These are phyloP conservation scores for Xylaria sp. DNA, from an alignment of 2,329 filamentous ascomycete genomes.

Conservation along the genomic window DNA sequence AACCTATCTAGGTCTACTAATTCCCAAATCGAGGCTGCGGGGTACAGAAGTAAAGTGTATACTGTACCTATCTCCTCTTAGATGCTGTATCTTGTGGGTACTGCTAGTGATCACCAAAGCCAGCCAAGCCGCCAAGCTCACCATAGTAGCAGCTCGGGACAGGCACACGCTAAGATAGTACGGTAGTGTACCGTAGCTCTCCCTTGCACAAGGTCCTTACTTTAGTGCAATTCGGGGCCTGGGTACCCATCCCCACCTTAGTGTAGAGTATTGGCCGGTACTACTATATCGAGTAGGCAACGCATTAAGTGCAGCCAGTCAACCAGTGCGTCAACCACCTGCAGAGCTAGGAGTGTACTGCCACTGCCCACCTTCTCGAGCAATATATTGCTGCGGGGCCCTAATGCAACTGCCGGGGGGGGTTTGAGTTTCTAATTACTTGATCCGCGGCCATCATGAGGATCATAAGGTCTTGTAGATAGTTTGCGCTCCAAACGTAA, in stretches of 20 bases:
- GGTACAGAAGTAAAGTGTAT: neutral
- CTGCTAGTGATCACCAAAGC: slow-evolving; percentile 8
- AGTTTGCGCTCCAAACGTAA: neutral
- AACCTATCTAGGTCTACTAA: neutral
- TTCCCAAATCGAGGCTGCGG: neutral
- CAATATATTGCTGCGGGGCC: slow-evolving; percentile 37
- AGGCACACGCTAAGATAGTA: slow-evolving; percentile 32
- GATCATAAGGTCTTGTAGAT: slow-evolving; percentile 19
- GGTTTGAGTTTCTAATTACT: slow-evolving; percentile 26
- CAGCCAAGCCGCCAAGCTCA: slow-evolving; percentile 32
- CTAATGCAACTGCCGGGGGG: slow-evolving; percentile 37
- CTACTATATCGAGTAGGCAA: slow-evolving; percentile 1
- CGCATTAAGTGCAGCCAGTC: slow-evolving; percentile 9
- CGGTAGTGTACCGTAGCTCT: slow-evolving; percentile 17
- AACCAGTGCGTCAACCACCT: neutral
- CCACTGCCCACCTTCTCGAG: slow-evolving; percentile 37
- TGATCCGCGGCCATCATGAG: slow-evolving; percentile 30
- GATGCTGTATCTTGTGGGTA: neutral
- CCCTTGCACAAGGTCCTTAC: slow-evolving; percentile 13
- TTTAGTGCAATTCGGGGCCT: slow-evolving; percentile 6
- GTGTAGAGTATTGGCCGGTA: neutral
- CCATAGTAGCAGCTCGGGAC: slow-evolving; percentile 37
- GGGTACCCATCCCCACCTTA: neutral
- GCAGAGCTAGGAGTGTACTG: slow-evolving; percentile 3
- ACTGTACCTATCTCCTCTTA: neutral